Conservation (phyloP, 176 grass and related monocot species). For the Aegilops sharonensis region DNA sequence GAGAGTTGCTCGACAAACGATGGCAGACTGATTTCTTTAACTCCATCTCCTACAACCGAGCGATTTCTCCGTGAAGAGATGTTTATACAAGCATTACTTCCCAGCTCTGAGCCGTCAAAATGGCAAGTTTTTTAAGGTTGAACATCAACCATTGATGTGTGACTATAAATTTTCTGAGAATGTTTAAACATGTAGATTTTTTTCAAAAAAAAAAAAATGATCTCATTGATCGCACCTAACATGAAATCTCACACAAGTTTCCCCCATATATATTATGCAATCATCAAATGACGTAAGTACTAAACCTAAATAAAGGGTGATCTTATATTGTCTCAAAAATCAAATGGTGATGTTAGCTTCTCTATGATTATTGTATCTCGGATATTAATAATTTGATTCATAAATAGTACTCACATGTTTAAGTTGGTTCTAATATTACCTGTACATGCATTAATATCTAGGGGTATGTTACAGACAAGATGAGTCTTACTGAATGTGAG, state of each 20-base stretch:
- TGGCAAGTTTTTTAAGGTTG: too few species aligned
- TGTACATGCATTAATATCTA: background rate
- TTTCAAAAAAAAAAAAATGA: too few species aligned
- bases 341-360: background rate
- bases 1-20: conserved; percentile 40
- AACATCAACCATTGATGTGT: too few species aligned
- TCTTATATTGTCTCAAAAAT: background rate
- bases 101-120: background rate
- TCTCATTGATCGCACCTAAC: background rate
- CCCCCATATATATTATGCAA: background rate
- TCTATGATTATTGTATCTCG: background rate
- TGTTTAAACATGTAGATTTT: too few species aligned
- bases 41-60: conserved; percentile 42
- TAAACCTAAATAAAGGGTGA: background rate
- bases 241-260: too few species aligned
- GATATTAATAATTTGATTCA: background rate
- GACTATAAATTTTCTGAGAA: too few species aligned
- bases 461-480: background rate
- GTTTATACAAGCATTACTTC: conserved; percentile 47
- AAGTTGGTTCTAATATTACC: background rate
- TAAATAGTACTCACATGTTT: background rate
- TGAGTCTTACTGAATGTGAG: background rate
- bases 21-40: conserved; percentile 40
- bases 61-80: conserved; percentile 55
- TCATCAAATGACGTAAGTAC: background rate